Base-by-base conservation (phyloP, 306 rosid genomes). In the Quercus agrifolia region DNA sequence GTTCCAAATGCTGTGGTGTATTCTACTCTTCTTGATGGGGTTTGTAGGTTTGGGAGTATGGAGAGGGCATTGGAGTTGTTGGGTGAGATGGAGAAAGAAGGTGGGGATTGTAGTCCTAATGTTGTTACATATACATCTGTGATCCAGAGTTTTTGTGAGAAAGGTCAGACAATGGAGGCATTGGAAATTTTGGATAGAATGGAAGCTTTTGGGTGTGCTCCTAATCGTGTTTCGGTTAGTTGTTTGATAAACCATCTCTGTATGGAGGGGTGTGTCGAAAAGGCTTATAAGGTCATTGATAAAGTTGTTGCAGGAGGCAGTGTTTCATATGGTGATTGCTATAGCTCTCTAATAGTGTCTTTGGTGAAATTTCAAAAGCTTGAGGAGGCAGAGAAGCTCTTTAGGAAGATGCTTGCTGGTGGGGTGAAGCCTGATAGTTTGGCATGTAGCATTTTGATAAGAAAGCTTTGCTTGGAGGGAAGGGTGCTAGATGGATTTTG, bases 61-160 rank as follows among this genome's bases (percentile, higher is more conserved):
- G 90, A 87, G 56, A 86, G 73, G 83, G 92, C 92, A 5, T 80
- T 91, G 80, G 89, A 84, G 76, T 78, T 95, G 79, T 85, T 90
- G 86, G 85, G 71, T 67, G 92, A 85, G 88, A 95, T 95, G 98
- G 97, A 91, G 90, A 84, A 89, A 83, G 82, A 70, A 56, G 85
- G 87, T 14, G 94, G 84, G 70, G 82, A 71, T 68, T 83, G 86
- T 72, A 31, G 87, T 85, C 97, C 97, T 1, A 95, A 87, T 82
- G 86, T 87, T 67, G 91, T 95, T 70, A 89, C 94, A 4, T 92
- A 91, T 84, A 94, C 97, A 4, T 85, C 91, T 71, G 75, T 94
- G 77, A 88, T 94, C 81, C 97, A 89, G 46, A 73, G 73, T 84
- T 89, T 91, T 63, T 92, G 93, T 78, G 84, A 88, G 84, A 86